Evolutionary conservation across 2,329 filamentous ascomycete genomes (phyloP), one percentile per base, ranked within the genome.

Genomic region (Aureobasidium sp.): DNA sequence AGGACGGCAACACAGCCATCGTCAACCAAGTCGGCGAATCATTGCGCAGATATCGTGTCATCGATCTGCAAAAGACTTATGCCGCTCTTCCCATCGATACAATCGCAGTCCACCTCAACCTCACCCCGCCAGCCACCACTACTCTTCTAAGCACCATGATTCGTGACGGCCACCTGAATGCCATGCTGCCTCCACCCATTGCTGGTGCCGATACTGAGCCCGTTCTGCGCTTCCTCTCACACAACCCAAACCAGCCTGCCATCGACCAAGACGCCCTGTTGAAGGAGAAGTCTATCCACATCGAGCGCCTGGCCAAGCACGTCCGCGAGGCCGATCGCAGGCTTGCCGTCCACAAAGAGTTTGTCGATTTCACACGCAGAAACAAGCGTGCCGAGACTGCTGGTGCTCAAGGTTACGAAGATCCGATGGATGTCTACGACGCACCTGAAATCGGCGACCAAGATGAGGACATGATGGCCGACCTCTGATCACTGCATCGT

Each of bases 1-100:
- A 60, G 68, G 72, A 74, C 58, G 83, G 84, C 50, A 97, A 95
- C 69, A 73, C 77, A 4, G 83, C 86, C 3, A 81, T 97, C 15
- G 79, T 96, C 14, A 76, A 78, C 5, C 85, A 90, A 71, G 86
- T 93, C 12, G 72, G 88, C 42, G 77, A 82, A 22, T 85, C 88
- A 11, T 90, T 92, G 70, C 85, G 89, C 67, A 85, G 86, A 68
- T 91, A 88, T 77, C 86, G 89, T 63, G 84, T 97, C 62, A 78
- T 87, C 37, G 85, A 85, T 63, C 79, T 97, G 29, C 85, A 86
- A 48, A 82, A 83, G 58, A 85, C 90, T 3, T 97, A 93, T 70
- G 81, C 82, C 35, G 83, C 85, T 6, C 76, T 87, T 37, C 81
- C 82, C 4, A 74, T 87, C 11, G 73, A 77, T 5, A 79, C 80